Conservation (phyloP, 805 yeast genomes). For the Vanderwaltozyma tropicalis region DNA sequence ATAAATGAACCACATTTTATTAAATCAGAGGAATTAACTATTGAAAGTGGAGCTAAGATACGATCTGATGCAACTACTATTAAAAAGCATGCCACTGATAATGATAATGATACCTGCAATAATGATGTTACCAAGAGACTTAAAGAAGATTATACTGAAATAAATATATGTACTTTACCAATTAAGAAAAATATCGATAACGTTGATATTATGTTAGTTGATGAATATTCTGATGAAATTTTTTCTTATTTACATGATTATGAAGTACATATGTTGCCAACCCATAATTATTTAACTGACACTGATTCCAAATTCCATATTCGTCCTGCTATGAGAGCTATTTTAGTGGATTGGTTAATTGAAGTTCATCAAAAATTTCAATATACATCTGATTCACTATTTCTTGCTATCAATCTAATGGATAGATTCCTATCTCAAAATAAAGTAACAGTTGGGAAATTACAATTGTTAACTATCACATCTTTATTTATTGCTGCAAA, state of each 20-base stretch:
- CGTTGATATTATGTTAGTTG: constrained; percentile 50
- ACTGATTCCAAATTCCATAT: constrained; percentile 48
- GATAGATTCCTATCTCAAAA: constrained; percentile 76
- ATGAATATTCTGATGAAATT: constrained; percentile 81
- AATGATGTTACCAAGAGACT: background rate
- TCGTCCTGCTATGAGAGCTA: constrained; percentile 75
- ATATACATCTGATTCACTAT: constrained; percentile 76
- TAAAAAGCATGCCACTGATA: background rate
- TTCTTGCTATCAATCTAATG: constrained; percentile 73
- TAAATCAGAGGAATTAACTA: background rate
- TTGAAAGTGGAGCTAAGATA: too few species aligned
- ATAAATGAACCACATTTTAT: background rate
- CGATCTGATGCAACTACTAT: too few species aligned
- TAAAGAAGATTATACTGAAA: too few species aligned
- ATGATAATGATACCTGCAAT: background rate
- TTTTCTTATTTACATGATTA: constrained; percentile 62
- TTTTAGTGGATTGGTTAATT: constrained; percentile 87
- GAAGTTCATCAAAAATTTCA: constrained; percentile 80
- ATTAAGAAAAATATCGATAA: background rate
- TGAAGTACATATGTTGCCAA: constrained; percentile 62
- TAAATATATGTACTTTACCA: too few species aligned
- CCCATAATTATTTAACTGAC: constrained; percentile 47
- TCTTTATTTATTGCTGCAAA: constrained; percentile 83
- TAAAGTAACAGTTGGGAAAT: constrained; percentile 61
- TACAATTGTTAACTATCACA: constrained; percentile 81